A percentile compares a stretch with the other conserved stretches of the same genome.
Conservation (phyloP, 1,284 basidiomycete genomes). For the Leccinum fuscescens region DNA sequence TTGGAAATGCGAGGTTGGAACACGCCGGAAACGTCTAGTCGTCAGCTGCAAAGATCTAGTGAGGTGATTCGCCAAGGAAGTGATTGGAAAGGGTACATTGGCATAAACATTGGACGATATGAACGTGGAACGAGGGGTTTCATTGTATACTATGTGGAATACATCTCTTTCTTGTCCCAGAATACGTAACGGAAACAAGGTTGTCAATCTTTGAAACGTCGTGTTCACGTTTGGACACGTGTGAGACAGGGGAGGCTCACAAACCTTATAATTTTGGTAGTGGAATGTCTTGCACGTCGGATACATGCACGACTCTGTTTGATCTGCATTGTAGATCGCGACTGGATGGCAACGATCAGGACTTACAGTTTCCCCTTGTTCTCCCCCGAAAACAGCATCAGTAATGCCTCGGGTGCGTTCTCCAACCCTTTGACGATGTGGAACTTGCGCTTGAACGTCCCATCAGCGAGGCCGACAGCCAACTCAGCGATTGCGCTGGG, state of each 20-base stretch:
- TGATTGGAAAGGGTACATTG: conserved; percentile 5
- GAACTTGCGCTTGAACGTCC: conserved; percentile 81
- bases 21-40: conserved; percentile 20
- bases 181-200: not conserved
- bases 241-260: not conserved
- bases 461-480: conserved; percentile 54
- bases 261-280: conserved; percentile 31
- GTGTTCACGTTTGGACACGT: not conserved
- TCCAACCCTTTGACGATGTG: conserved; percentile 75
- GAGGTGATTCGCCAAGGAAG: not conserved
- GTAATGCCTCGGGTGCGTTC: conserved; percentile 66
- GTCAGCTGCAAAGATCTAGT: not conserved
- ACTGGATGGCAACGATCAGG: not conserved
- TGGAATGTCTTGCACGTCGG: conserved; percentile 31
- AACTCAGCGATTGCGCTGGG: conserved; percentile 55
- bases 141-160: conserved; percentile 6
- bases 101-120: not conserved
- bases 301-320: conserved; percentile 50
- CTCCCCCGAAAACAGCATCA: conserved; percentile 73
- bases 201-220: not conserved
- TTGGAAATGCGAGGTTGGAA: not conserved
- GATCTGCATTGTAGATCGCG: conserved; percentile 1
- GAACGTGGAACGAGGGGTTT: conserved; percentile 2
- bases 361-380: conserved; percentile 83
- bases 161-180: conserved; percentile 15